These are phyloP conservation scores for Colletotrichum graminicola DNA, from an alignment of 2,329 filamentous ascomycete species.

Conservation along the genomic window DNA sequence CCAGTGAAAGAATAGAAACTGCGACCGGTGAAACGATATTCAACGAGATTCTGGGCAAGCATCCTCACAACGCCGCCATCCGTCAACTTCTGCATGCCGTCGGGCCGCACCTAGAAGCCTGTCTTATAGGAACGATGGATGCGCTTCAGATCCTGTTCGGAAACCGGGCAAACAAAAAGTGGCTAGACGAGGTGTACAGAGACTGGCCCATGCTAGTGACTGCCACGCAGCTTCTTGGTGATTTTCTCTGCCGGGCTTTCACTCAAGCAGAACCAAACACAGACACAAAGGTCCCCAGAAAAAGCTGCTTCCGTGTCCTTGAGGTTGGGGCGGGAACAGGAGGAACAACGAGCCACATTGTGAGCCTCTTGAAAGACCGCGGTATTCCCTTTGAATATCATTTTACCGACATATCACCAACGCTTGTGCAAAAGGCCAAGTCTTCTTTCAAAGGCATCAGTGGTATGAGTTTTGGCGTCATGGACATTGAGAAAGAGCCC, in stretches of 20 bases:
- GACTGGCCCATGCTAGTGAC: slow-evolving; percentile 47
- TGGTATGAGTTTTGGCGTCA: slow-evolving; percentile 46
- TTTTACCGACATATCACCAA: slow-evolving; percentile 57
- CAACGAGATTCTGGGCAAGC: slow-evolving; percentile 45
- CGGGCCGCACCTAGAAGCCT: slow-evolving; percentile 53
- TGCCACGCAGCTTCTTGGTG: slow-evolving; percentile 43
- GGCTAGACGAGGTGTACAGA: slow-evolving; percentile 54
- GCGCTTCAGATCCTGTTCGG: slow-evolving; percentile 56
- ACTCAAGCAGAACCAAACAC: background rate
- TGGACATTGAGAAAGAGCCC: slow-evolving; percentile 49
- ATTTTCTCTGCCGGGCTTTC: slow-evolving; percentile 41
- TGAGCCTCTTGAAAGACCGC: slow-evolving; percentile 44
- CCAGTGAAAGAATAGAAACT: slow-evolving; percentile 12
- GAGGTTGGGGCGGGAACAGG: slow-evolving; percentile 60
- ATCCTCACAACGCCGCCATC: slow-evolving; percentile 50
- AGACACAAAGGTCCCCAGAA: background rate
- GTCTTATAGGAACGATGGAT: slow-evolving; percentile 53
- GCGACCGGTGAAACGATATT: slow-evolving; percentile 44
- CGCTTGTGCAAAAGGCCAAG: slow-evolving; percentile 48
- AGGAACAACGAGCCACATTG: slow-evolving; percentile 53
- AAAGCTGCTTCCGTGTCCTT: slow-evolving; percentile 52
- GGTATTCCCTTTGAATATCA: slow-evolving; percentile 53
- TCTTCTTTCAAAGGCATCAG: slow-evolving; percentile 44
- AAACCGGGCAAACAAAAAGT: slow-evolving; percentile 43
- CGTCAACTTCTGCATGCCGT: slow-evolving; percentile 50